Conservation (phyloP, 2,329 filamentous ascomycete species). For the Cryphonectria parasitica region DNA sequence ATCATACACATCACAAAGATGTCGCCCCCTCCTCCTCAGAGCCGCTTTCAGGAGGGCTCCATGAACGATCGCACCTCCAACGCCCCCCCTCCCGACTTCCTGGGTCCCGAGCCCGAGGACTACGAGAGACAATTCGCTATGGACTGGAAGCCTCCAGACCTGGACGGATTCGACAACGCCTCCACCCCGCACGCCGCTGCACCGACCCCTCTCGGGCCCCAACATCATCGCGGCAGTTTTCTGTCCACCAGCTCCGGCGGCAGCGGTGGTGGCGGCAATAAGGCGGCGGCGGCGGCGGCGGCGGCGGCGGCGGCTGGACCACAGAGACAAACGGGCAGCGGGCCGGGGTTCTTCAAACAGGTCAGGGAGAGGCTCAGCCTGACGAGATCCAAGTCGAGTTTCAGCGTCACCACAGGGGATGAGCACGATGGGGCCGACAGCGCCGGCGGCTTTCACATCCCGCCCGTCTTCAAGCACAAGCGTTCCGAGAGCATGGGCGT, state of each 20-base stretch:
- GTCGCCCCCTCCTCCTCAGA: conserved; percentile 36
- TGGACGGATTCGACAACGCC: conserved; percentile 9
- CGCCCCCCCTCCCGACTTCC: conserved; percentile 70
- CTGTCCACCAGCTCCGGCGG: conserved; percentile 13
- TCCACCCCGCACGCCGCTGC: background rate
- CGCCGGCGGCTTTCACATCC: conserved; percentile 15
- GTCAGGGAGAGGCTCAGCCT: conserved; percentile 38
- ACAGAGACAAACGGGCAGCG: background rate
- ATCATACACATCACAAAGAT: conserved; percentile 24
- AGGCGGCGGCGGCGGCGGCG: background rate
- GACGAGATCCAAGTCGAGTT: conserved; percentile 32
- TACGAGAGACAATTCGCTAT: conserved; percentile 35
- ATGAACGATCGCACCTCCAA: conserved; percentile 82
- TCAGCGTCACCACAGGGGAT: conserved; percentile 32
- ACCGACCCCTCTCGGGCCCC: too few species aligned
- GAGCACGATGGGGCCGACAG: conserved; percentile 18
- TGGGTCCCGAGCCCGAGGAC: conserved; percentile 46
- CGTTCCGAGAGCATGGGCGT: conserved; percentile 26
- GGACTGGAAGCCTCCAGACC: conserved; percentile 28
- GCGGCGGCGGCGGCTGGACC: background rate
- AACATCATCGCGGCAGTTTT: conserved; percentile 18
- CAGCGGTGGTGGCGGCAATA: conserved; percentile 10
- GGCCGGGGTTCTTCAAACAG: conserved; percentile 14
- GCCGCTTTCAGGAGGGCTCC: conserved; percentile 76
- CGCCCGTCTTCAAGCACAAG: conserved; percentile 28